Percentiles rank a stretch among this genome's conserved stretches.
Evolutionary conservation across 2,329 filamentous ascomycete genomes (phyloP).

Genomic region (Aspergillus terreus): DNA sequence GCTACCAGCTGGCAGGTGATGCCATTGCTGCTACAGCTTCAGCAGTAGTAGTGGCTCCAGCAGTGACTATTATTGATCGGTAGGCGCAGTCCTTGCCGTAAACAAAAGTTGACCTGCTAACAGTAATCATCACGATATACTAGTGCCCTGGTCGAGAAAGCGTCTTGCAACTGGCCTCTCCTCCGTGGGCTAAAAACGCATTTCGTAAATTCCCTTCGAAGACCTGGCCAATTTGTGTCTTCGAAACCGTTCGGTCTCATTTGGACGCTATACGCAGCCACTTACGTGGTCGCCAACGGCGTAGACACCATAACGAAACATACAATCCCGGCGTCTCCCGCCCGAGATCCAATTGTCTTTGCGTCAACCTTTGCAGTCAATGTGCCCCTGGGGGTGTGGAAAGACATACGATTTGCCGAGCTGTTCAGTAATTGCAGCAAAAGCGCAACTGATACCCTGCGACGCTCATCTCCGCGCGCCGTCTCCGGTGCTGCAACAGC

Average conservation of each 20-base stretch:
- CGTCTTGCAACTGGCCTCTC: slow-evolving; percentile 19
- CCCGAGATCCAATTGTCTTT: slow-evolving; percentile 53
- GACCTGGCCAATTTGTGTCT: slow-evolving; percentile 26
- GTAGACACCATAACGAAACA: slow-evolving; percentile 71
- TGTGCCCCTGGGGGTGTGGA: slow-evolving; percentile 28
- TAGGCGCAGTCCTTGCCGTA: slow-evolving; percentile 1
- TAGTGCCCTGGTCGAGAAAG: slow-evolving; percentile 26
- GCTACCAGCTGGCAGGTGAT: slow-evolving; percentile 19
- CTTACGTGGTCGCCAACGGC: slow-evolving; percentile 78
- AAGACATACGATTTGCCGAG: slow-evolving; percentile 51
- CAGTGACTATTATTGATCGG: slow-evolving; percentile 28
- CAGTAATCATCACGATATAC: slow-evolving; percentile 4
- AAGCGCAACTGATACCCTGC: background rate
- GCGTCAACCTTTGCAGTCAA: slow-evolving; percentile 50
- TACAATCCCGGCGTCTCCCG: slow-evolving; percentile 48
- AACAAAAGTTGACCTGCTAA: slow-evolving; percentile 13
- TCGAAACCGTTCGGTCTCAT: slow-evolving; percentile 37
- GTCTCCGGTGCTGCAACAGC: slow-evolving; percentile 18
- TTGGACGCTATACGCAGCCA: slow-evolving; percentile 68
- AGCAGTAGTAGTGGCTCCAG: slow-evolving; percentile 23
- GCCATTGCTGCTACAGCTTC: slow-evolving; percentile 22
- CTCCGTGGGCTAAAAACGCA: slow-evolving; percentile 19
- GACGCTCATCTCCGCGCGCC: background rate
- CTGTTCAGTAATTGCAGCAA: slow-evolving; percentile 54
- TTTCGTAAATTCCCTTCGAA: slow-evolving; percentile 16